phyloP scores from a whole-genome alignment of 805 yeast species.

The Kodamaea jinghongensis region DNA sequence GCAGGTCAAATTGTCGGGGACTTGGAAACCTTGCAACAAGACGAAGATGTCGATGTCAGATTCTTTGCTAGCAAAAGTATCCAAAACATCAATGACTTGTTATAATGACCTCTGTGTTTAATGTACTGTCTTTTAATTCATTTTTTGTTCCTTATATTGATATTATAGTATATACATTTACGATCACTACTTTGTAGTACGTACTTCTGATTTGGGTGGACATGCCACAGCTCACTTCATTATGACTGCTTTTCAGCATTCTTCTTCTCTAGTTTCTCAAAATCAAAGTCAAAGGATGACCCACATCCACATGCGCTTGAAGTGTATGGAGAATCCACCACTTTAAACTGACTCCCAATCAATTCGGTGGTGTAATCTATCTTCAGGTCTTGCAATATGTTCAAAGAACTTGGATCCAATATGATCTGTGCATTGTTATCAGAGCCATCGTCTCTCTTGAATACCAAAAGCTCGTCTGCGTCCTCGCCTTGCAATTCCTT shows the following conservation, averaged over 20 bases:
- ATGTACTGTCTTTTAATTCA: constrained; percentile 6
- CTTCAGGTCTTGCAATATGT: constrained; percentile 78
- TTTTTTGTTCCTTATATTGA: constrained; percentile 3
- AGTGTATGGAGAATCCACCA: constrained; percentile 87
- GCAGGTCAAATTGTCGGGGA: constrained; percentile 56
- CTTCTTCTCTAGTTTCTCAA: constrained; percentile 37
- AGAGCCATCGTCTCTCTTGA: constrained; percentile 53
- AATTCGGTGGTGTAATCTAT: constrained; percentile 88
- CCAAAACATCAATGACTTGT: constrained; percentile 24
- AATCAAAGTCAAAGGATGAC: constrained; percentile 46
- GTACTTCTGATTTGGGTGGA: not conserved
- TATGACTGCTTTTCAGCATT: constrained; percentile 6
- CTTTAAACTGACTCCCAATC: constrained; percentile 91
- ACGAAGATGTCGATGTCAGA: constrained; percentile 85
- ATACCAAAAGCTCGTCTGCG: constrained; percentile 46
- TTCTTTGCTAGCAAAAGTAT: constrained; percentile 74
- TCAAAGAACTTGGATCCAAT: constrained; percentile 77
- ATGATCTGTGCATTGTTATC: constrained; percentile 54
- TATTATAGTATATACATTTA: constrained; percentile 9
- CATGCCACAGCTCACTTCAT: not conserved
- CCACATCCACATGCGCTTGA: constrained; percentile 50
- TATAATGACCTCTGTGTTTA: constrained; percentile 4
- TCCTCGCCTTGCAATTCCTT: constrained; percentile 32
- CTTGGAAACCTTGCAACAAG: constrained; percentile 62
- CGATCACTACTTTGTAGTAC: no score